A percentile compares a stretch with the other conserved stretches of the same genome.
These are phyloP conservation scores for Malus hybrid DNA, from an alignment of 331 rosid species.

Conservation along the genomic window DNA sequence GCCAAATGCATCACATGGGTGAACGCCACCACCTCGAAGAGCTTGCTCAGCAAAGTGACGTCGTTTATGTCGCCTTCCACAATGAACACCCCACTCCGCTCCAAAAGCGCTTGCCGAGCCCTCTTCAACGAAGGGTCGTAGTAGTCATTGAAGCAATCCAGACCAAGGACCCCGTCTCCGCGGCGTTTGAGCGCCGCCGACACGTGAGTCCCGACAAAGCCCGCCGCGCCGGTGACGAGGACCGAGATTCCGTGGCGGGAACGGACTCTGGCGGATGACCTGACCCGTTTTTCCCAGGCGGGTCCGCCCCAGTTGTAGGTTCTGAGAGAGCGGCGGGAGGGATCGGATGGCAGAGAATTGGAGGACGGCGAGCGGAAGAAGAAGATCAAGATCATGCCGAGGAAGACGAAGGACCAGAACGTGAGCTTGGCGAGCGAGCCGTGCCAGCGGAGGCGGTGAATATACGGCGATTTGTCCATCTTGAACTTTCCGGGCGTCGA, in stretches of 20 bases:
- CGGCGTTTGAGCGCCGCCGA: constrained; percentile 69
- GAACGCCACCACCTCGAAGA: constrained; percentile 67
- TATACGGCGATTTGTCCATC: constrained; percentile 59
- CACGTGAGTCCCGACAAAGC: constrained; percentile 76
- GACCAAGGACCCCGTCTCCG: constrained; percentile 63
- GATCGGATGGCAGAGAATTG: constrained; percentile 32
- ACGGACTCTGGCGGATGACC: constrained; percentile 51
- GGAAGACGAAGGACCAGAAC: constrained; percentile 56
- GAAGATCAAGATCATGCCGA: constrained; percentile 62
- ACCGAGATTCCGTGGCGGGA: constrained; percentile 50
- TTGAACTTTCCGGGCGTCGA: constrained; percentile 80
- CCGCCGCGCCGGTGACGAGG: constrained; percentile 71
- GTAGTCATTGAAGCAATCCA: constrained; percentile 67
- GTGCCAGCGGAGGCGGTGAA: constrained; percentile 59
- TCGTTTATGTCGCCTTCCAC: constrained; percentile 83
- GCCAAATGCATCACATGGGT: constrained; percentile 88
- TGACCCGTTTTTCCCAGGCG: constrained; percentile 68
- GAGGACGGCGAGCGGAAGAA: constrained; percentile 55
- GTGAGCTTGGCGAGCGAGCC: constrained; percentile 58
- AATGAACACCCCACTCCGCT: constrained; percentile 58
- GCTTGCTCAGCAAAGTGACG: constrained; percentile 43
- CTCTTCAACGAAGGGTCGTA: constrained; percentile 69
- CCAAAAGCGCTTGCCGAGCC: constrained; percentile 60
- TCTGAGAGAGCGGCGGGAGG: constrained; percentile 53
- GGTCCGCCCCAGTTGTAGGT: constrained; percentile 71